phyloP scores from a whole-genome alignment of 306 rosid species.

The Quercus agrifolia region DNA sequence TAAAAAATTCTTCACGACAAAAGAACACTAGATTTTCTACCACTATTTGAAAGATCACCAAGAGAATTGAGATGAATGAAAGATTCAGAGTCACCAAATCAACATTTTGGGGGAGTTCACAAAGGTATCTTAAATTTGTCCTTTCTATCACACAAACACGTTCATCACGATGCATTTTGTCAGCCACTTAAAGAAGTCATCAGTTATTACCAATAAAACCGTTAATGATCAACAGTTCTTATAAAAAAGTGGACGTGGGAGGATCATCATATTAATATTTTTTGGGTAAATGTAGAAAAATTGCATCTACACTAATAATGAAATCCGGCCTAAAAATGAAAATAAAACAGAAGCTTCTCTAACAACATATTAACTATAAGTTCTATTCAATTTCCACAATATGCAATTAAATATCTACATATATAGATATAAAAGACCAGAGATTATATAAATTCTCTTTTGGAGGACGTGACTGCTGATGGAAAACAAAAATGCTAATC shows the following conservation, averaged over 20 bases:
- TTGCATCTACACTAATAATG: no score
- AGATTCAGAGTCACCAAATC: slow-evolving; percentile 21
- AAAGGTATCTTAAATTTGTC: slow-evolving; percentile 80
- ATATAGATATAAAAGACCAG: no score
- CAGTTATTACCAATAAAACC: background rate
- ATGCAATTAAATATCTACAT: no score
- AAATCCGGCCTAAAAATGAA: no score
- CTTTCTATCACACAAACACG: slow-evolving; percentile 72
- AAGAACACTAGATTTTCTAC: background rate
- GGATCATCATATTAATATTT: background rate
- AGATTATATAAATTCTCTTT: no score
- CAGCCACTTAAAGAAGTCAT: background rate
- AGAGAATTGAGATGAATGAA: slow-evolving; percentile 88
- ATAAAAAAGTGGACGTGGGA: background rate
- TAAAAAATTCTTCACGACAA: background rate
- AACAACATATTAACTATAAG: no score
- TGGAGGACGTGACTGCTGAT: no score
- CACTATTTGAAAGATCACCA: slow-evolving; percentile 49
- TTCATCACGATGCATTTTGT: background rate
- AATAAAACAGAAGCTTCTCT: no score
- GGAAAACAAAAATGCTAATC: no score
- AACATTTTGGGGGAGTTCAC: slow-evolving; percentile 80
- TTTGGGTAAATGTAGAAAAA: background rate
- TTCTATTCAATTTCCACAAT: background rate
- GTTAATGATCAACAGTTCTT: background rate